Conservation (phyloP, 2,329 filamentous ascomycete species). For the Didymosphaeria variabile region DNA sequence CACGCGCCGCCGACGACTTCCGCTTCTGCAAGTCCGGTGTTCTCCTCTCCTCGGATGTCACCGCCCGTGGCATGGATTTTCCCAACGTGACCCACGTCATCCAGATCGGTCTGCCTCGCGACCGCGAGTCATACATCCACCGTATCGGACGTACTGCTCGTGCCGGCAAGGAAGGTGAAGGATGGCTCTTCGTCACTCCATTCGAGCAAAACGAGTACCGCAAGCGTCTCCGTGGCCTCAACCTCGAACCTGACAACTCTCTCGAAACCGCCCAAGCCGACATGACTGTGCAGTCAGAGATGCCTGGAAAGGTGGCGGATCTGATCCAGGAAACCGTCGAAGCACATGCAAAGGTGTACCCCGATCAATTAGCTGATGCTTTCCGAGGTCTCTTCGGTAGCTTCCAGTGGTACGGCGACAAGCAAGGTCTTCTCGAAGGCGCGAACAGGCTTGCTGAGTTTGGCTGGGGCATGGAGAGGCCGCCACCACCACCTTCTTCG, state of each 20-base stretch:
- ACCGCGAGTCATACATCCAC: constrained; percentile 61
- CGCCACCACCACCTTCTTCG: constrained; percentile 48
- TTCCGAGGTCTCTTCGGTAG: constrained; percentile 69
- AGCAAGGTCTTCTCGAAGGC: constrained; percentile 52
- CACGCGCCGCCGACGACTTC: constrained; percentile 76
- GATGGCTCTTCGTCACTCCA: constrained; percentile 71
- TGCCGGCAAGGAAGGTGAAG: constrained; percentile 76
- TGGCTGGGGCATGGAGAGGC: constrained; percentile 57
- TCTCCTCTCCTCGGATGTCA: constrained; percentile 61
- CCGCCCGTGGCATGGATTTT: constrained; percentile 63
- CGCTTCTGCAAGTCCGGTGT: constrained; percentile 67
- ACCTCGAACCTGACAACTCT: constrained; percentile 64
- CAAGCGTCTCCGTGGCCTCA: constrained; percentile 65
- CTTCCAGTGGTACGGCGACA: constrained; percentile 54
- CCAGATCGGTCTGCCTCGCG: constrained; percentile 58
- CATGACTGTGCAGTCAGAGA: constrained; percentile 51
- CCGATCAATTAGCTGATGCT: constrained; percentile 54
- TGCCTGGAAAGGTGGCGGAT: constrained; percentile 53
- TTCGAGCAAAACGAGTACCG: constrained; percentile 62
- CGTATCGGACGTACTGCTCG: constrained; percentile 65
- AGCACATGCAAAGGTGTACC: constrained; percentile 56
- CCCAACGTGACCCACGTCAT: constrained; percentile 63
- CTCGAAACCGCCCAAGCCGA: constrained; percentile 62
- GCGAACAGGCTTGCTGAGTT: constrained; percentile 57
- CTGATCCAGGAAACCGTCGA: constrained; percentile 57